Conservation (phyloP, 2,329 filamentous ascomycete genomes). For the Fusarium ramigenum region DNA sequence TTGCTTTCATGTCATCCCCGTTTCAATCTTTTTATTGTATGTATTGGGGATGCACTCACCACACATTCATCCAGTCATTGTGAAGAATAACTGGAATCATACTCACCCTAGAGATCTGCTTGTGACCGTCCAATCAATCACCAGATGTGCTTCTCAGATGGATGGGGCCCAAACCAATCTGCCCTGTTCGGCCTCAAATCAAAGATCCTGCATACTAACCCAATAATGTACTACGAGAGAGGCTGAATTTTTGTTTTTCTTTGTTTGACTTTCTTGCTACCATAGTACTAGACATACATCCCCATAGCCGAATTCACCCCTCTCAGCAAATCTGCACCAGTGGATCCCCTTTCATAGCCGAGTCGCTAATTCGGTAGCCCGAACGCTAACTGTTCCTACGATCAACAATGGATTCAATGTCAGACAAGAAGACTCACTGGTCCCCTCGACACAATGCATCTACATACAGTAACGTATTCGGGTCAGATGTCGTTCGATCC, state of each 20-base stretch:
- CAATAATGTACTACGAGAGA: conserved; percentile 1
- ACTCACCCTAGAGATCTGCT: neutral
- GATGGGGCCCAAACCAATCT: neutral
- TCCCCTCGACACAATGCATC: conserved; percentile 1
- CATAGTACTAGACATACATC: conserved; percentile 10
- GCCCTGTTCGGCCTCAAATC: conserved; percentile 1
- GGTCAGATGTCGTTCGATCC: neutral
- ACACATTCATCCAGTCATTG: conserved; percentile 6
- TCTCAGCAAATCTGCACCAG: neutral
- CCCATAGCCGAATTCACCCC: neutral
- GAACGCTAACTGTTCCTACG: conserved; percentile 9
- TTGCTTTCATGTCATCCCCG: neutral
- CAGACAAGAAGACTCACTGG: conserved; percentile 18
- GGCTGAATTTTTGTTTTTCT: conserved; percentile 23
- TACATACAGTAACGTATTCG: neutral
- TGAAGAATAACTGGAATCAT: neutral
- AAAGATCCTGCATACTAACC: conserved; percentile 19
- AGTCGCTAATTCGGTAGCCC: conserved; percentile 4
- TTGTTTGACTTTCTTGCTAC: neutral
- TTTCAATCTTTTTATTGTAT: neutral
- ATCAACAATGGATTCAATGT: conserved; percentile 28
- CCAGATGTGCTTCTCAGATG: conserved; percentile 2
- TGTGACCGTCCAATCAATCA: neutral
- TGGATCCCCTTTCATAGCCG: conserved; percentile 1
- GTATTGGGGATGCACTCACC: conserved; percentile 13